Percentiles rank a stretch among this genome's conserved stretches.
Conservation (phyloP, 1,284 basidiomycete species). For the Moesziomyces globuligerus region DNA sequence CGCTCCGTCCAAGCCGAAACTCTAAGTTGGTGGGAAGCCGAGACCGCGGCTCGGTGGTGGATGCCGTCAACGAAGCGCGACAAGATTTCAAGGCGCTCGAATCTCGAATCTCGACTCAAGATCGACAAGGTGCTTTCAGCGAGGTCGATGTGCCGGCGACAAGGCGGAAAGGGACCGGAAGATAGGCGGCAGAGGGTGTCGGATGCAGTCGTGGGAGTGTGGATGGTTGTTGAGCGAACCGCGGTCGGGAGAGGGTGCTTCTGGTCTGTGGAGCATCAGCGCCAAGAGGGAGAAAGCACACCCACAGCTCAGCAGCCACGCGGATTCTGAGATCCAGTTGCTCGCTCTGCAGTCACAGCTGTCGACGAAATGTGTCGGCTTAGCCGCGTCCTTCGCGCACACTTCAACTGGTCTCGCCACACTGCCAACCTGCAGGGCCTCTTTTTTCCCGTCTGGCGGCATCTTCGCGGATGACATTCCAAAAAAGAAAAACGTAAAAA, state of each 20-base stretch:
- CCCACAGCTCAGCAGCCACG: no score
- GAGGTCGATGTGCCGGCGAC: no score
- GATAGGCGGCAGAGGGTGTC: no score
- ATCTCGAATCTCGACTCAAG: not conserved
- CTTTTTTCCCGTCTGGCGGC: not conserved
- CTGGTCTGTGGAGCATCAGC: no score
- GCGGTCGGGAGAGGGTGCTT: no score
- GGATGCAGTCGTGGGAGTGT: no score
- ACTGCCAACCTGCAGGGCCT: no score
- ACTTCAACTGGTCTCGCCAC: not conserved
- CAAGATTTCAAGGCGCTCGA: not conserved
- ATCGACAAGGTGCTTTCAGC: not conserved
- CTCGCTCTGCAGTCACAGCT: not conserved
- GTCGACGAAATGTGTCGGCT: not conserved
- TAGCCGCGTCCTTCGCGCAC: not conserved
- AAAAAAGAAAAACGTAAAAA: no score
- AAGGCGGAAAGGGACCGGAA: not conserved
- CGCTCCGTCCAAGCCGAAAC: not conserved
- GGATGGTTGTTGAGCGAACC: no score
- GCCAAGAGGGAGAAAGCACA: no score
- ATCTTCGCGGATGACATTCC: no score
- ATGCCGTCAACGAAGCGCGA: not conserved
- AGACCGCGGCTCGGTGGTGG: not conserved
- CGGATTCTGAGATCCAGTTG: no score
- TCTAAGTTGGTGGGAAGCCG: constrained; percentile 2